These are phyloP conservation scores for Podaxis sp. DNA, from an alignment of 768 basidiomycete species.

Conservation along the genomic window DNA sequence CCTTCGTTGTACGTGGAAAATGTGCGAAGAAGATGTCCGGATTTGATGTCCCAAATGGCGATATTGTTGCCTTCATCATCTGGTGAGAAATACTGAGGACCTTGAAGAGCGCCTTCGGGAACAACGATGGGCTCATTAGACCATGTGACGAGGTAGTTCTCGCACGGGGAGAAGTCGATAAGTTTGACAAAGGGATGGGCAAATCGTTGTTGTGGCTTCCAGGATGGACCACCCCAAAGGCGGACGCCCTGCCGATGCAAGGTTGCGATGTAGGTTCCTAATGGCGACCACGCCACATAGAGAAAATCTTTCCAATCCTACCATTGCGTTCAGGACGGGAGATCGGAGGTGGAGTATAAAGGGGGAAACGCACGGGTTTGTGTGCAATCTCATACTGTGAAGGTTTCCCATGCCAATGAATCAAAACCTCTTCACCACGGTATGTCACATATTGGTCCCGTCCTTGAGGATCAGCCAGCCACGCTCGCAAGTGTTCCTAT, in stretches of 20 bases:
- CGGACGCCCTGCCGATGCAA: constrained; percentile 94
- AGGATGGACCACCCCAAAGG: constrained; percentile 92
- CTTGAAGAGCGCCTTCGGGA: constrained; percentile 76
- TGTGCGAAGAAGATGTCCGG: constrained; percentile 88
- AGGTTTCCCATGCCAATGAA: constrained; percentile 92
- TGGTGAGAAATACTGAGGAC: constrained; percentile 82
- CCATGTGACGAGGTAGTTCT: constrained; percentile 97
- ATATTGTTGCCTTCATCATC: constrained; percentile 97
- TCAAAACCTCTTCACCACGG: constrained; percentile 85
- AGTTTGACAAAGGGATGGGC: constrained; percentile 94
- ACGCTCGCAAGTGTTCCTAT: constrained; percentile 93
- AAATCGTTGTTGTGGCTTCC: constrained; percentile 86
- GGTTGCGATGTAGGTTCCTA: constrained; percentile 92
- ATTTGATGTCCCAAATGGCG: constrained; percentile 98
- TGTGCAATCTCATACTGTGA: constrained; percentile 81
- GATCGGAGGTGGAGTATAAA: constrained; percentile 16
- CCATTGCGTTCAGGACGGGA: not conserved
- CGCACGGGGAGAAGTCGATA: constrained; percentile 96
- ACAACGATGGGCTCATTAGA: constrained; percentile 92
- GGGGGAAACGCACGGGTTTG: constrained; percentile 60
- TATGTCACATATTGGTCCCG: constrained; percentile 97
- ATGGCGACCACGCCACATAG: constrained; percentile 95
- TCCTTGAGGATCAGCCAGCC: constrained; percentile 90
- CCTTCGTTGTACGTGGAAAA: constrained; percentile 69
- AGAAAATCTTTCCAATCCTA: constrained; percentile 94